Conservation (phyloP, 192 early-diverging fungal genomes). For the Obelidium mucronatum region DNA sequence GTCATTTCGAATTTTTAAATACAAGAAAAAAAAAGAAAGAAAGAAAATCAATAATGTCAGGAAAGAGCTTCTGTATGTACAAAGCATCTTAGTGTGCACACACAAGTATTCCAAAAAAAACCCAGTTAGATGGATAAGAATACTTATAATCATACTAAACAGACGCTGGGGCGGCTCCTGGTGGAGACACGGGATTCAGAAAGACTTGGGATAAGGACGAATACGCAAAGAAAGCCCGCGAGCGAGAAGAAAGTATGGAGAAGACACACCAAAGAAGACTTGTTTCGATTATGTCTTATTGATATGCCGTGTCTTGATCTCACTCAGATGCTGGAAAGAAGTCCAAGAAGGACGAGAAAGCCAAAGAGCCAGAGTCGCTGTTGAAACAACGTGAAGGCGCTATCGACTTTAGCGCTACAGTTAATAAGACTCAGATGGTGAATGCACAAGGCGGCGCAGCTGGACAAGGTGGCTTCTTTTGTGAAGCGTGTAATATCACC, state of each 20-base stretch:
- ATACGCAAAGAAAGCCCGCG: conserved; percentile 71
- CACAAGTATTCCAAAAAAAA: no score
- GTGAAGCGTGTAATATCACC: conserved; percentile 85
- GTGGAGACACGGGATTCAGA: conserved; percentile 60
- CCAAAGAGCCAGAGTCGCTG: conserved; percentile 45
- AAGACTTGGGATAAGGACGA: conserved; percentile 76
- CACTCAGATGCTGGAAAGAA: neutral
- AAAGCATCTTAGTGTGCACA: no score
- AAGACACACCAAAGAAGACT: no score
- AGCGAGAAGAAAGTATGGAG: conserved; percentile 59
- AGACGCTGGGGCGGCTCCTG: conserved; percentile 13
- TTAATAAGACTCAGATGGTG: conserved; percentile 87
- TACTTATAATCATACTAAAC: no score
- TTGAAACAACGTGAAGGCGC: conserved; percentile 64
- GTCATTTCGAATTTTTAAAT: conserved; percentile 7
- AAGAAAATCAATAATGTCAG: neutral
- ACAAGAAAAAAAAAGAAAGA: conserved; percentile 15
- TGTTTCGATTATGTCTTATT: no score
- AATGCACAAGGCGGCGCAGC: conserved; percentile 41
- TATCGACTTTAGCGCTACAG: conserved; percentile 73
- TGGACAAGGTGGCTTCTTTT: conserved; percentile 80
- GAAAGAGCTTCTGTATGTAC: conserved; percentile 14
- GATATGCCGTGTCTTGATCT: no score
- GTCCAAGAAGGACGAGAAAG: conserved; percentile 38
- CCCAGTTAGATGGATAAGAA: no score